Conservation (phyloP, 2,329 filamentous ascomycete genomes). For the Colletotrichum eremochloae region DNA sequence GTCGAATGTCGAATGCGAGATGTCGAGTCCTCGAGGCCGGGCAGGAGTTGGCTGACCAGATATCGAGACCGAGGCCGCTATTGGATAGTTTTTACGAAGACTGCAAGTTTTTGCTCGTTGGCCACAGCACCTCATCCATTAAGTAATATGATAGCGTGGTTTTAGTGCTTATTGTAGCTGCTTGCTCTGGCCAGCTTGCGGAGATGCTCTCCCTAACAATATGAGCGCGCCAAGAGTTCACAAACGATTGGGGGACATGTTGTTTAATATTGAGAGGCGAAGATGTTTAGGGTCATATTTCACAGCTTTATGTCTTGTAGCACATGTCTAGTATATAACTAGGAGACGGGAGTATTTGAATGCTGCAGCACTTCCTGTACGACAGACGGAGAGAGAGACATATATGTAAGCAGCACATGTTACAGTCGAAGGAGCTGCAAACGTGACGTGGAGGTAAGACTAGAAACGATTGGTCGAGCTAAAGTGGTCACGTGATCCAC, state of each 20-base stretch:
- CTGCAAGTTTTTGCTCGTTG: no score
- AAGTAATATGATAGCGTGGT: background rate
- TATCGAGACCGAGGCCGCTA: no score
- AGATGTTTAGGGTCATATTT: background rate
- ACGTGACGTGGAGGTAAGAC: no score
- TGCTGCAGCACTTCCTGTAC: no score
- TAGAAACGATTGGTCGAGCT: slow-evolving; percentile 2
- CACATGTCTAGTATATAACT: background rate
- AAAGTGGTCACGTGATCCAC: slow-evolving; percentile 25
- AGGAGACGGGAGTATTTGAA: background rate
- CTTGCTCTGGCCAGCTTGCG: background rate
- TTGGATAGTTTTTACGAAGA: no score
- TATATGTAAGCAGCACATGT: no score
- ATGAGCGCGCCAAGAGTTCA: background rate
- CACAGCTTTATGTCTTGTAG: background rate
- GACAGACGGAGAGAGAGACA: no score
- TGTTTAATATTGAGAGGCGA: background rate
- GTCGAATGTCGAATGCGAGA: background rate
- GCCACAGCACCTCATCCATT: background rate
- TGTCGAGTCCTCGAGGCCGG: background rate
- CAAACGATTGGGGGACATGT: background rate
- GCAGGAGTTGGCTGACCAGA: background rate
- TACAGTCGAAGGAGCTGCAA: no score
- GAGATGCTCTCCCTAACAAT: background rate
- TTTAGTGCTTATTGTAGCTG: background rate